These are phyloP conservation scores for Penicillium soppii DNA, from an alignment of 495 filamentous ascomycete species.

Conservation along the genomic window DNA sequence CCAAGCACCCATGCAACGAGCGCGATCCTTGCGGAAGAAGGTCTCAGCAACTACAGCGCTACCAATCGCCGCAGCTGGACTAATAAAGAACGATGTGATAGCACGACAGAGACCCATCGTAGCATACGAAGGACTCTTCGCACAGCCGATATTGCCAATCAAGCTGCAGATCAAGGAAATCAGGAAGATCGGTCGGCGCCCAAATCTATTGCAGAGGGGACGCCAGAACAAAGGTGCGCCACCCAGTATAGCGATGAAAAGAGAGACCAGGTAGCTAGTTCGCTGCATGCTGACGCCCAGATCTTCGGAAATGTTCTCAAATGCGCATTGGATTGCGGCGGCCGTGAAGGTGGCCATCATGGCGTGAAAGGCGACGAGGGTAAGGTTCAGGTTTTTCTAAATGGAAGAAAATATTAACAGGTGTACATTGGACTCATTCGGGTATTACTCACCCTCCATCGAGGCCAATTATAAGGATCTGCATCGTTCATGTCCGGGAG, in stretches of 20 bases:
- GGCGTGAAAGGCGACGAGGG: conserved; percentile 56
- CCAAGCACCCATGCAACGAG: conserved; percentile 49
- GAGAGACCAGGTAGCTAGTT: conserved; percentile 51
- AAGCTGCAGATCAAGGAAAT: conserved; percentile 44
- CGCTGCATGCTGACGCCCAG: conserved; percentile 44
- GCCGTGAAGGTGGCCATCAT: conserved; percentile 57
- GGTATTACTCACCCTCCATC: conserved; percentile 32
- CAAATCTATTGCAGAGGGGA: conserved; percentile 52
- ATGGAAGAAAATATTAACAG: not conserved
- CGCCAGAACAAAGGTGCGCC: conserved; percentile 53
- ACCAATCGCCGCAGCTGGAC: conserved; percentile 41
- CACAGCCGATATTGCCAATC: conserved; percentile 51
- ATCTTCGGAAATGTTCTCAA: conserved; percentile 46
- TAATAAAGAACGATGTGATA: conserved; percentile 50
- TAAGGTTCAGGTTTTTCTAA: conserved; percentile 55
- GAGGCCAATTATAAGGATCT: conserved; percentile 56
- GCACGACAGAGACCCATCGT: conserved; percentile 42
- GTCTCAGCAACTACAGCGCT: conserved; percentile 49
- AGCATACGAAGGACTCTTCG: conserved; percentile 38
- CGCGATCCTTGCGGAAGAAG: conserved; percentile 46
- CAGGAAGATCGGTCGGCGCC: conserved; percentile 53
- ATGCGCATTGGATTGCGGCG: conserved; percentile 52
- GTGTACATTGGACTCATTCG: not conserved
- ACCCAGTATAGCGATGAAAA: conserved; percentile 53
- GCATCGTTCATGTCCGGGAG: conserved; percentile 44